Evolutionary conservation across 2,329 filamentous ascomycete genomes (phyloP).

Genomic region (Leptodontidium sp.): DNA sequence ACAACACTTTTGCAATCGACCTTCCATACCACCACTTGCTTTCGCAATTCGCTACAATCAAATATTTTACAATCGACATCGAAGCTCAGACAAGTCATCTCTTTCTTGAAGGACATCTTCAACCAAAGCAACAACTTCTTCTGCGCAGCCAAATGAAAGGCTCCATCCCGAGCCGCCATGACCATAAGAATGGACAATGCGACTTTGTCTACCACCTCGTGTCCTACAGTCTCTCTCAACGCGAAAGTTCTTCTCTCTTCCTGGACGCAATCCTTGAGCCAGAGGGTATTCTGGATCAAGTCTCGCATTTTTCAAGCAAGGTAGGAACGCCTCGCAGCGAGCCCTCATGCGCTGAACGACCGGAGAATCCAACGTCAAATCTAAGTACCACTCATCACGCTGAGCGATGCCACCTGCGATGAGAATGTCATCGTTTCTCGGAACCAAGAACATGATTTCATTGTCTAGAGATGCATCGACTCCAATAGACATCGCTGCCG

Average conservation of each 20-base stretch:
- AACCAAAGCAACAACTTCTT: conserved; percentile 14
- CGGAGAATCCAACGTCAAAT: conserved; percentile 21
- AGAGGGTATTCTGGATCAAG: conserved; percentile 21
- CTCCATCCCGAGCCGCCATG: conserved; percentile 24
- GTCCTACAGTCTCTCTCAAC: conserved; percentile 15
- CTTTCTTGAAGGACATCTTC: neutral
- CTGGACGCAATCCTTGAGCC: conserved; percentile 17
- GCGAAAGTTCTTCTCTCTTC: conserved; percentile 10
- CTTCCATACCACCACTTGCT: no score
- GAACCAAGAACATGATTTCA: conserved; percentile 26
- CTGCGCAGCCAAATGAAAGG: conserved; percentile 23
- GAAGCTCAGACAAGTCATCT: neutral
- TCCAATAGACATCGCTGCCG: conserved; percentile 1
- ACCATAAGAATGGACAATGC: conserved; percentile 24
- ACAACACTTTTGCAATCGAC: no score
- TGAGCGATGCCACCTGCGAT: conserved; percentile 20
- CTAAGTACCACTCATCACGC: conserved; percentile 16
- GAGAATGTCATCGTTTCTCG: conserved; percentile 23
- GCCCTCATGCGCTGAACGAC: conserved; percentile 12
- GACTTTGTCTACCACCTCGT: neutral
- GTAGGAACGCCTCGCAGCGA: conserved; percentile 19
- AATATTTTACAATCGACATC: neutral
- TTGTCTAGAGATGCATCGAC: conserved; percentile 12
- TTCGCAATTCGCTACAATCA: no score
- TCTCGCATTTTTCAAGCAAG: conserved; percentile 13